Conservation (phyloP, 495 filamentous ascomycete genomes). For the Terfezia claveryi region DNA sequence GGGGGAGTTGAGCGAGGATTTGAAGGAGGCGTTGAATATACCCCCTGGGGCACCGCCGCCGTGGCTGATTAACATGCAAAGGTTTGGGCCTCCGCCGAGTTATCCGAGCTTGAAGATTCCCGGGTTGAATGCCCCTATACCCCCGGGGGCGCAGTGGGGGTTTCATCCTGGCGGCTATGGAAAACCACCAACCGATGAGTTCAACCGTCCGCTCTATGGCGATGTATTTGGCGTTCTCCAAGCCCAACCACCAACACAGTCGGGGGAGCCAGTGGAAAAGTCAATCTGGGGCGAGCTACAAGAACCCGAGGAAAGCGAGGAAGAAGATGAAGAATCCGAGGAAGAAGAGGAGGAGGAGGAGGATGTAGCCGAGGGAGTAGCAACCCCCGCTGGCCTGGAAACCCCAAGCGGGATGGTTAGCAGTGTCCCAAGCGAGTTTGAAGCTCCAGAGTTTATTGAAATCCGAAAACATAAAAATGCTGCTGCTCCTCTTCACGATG, state of each 20-base stretch:
- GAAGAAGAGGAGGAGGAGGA: slow-evolving; percentile 51
- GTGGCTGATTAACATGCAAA: slow-evolving; percentile 92
- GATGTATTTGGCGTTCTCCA: slow-evolving; percentile 79
- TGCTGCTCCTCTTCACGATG: slow-evolving; percentile 36
- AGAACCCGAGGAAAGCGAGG: slow-evolving; percentile 54
- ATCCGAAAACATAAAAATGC: slow-evolving; percentile 50
- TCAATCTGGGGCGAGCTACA: slow-evolving; percentile 90
- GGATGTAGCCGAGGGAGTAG: slow-evolving; percentile 39
- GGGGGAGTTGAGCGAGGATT: slow-evolving; percentile 69
- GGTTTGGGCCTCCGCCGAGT: slow-evolving; percentile 75
- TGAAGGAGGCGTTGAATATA: slow-evolving; percentile 87
- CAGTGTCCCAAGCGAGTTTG: slow-evolving; percentile 52
- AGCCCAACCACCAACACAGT: slow-evolving; percentile 26
- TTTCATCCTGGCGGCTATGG: slow-evolving; percentile 91
- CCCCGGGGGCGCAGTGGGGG: slow-evolving; percentile 84
- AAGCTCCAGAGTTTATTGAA: slow-evolving; percentile 58
- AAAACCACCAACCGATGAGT: slow-evolving; percentile 84
- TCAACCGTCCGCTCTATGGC: slow-evolving; percentile 71
- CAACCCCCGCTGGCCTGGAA: slow-evolving; percentile 56
- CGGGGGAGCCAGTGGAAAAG: slow-evolving; percentile 66
- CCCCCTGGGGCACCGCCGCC: slow-evolving; percentile 83
- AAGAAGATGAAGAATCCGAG: slow-evolving; percentile 50
- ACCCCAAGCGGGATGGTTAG: slow-evolving; percentile 65
- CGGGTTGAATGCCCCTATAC: slow-evolving; percentile 84
- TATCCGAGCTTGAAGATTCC: slow-evolving; percentile 86